Percentiles rank a stretch among this genome's conserved stretches.
These are phyloP conservation scores for Paratrypanosoma confusum DNA, from an alignment of 208 protist species.

Conservation along the genomic window DNA sequence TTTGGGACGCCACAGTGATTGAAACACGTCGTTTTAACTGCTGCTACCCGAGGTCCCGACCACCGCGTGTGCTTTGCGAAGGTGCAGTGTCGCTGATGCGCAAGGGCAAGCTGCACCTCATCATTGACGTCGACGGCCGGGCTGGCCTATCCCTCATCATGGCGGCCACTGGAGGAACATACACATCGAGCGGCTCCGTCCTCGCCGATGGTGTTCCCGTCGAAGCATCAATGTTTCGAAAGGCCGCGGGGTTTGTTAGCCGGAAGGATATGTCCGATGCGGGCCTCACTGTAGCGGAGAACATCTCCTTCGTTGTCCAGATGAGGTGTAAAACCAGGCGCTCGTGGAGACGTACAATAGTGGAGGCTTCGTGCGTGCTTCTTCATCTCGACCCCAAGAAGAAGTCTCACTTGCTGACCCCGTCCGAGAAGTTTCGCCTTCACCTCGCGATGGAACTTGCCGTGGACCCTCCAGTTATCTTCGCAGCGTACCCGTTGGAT, in stretches of 20 bases:
- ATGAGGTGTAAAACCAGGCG: conserved; percentile 15
- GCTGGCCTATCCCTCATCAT: conserved; percentile 16
- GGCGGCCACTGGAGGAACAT: conserved; percentile 16
- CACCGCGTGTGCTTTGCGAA: conserved; percentile 24
- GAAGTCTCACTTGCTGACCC: conserved; percentile 15
- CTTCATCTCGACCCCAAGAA: conserved; percentile 21
- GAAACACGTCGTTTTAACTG: conserved; percentile 11
- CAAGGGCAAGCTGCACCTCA: conserved; percentile 22
- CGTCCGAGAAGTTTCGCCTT: conserved; percentile 31
- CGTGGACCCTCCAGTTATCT: conserved; percentile 35
- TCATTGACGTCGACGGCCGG: conserved; percentile 27
- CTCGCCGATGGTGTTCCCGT: conserved; percentile 18
- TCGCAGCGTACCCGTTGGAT: conserved; percentile 28
- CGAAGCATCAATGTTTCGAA: conserved; percentile 11
- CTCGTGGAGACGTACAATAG: conserved; percentile 16
- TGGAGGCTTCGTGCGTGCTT: conserved; percentile 21
- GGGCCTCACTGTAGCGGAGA: conserved; percentile 33
- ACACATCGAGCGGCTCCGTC: conserved; percentile 17
- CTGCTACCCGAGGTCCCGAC: conserved; percentile 9
- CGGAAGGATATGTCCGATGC: conserved; percentile 14
- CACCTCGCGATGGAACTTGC: conserved; percentile 49
- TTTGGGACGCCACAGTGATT: conserved; percentile 27
- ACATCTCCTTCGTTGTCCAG: conserved; percentile 39
- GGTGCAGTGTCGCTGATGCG: conserved; percentile 22
- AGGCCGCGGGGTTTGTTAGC: conserved; percentile 17